Evolutionary conservation across 1,284 basidiomycete genomes (phyloP).

Genomic region (Papiliotrema terrestris): DNA sequence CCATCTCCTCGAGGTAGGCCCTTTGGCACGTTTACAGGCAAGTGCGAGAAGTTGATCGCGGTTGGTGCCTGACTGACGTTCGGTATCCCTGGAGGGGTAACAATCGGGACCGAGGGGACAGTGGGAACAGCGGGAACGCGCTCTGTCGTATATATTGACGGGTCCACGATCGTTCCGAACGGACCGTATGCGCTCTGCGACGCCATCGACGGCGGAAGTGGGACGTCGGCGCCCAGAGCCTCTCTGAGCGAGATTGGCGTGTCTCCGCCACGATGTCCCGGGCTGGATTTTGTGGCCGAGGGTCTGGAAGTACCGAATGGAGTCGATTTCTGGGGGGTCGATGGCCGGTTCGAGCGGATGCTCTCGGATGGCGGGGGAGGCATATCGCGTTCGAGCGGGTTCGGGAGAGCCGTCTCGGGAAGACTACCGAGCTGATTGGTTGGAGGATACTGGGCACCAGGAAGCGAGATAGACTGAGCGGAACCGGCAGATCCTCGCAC

Average conservation of each 20-base stretch:
- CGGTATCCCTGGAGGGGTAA: not conserved
- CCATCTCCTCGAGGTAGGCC: not conserved
- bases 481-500: too few species aligned
- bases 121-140: too few species aligned
- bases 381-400: slow-evolving; percentile 24
- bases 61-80: not conserved
- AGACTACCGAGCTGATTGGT: not conserved
- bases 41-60: not conserved
- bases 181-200: too few species aligned
- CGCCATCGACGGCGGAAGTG: too few species aligned
- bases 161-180: too few species aligned
- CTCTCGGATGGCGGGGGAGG: slow-evolving; percentile 27
- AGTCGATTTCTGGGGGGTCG: slow-evolving; percentile 5
- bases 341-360: slow-evolving; percentile 13
- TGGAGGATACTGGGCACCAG: not conserved
- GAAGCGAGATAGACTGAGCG: not conserved
- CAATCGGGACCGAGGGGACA: not conserved
- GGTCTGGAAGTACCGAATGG: not conserved
- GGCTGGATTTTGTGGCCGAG: not conserved
- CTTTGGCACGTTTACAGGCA: too few species aligned
- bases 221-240: not conserved
- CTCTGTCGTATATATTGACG: too few species aligned
- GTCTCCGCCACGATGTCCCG: not conserved
- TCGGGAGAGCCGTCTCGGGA: slow-evolving; percentile 15
- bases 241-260: not conserved